Evolutionary conservation across 345 rosid genomes (phyloP), one percentile per base, ranked within the genome.

Genomic region (Brassica rapa): DNA sequence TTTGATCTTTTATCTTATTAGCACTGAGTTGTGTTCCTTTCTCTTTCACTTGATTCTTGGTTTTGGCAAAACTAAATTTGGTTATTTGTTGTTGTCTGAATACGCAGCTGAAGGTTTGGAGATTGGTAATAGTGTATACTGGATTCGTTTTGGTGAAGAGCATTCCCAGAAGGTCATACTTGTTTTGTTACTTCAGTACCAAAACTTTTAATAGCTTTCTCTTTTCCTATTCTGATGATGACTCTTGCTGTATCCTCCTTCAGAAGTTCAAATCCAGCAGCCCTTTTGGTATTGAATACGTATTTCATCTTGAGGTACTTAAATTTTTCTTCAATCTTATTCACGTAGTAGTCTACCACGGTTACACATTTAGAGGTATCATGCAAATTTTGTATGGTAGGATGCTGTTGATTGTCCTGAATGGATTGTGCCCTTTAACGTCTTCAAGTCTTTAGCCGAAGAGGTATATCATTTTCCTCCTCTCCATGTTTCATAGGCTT

Each of bases 341-440:
- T 51, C 19, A 43, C 51, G 14, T 68, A n/a, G 61, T 75, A 25
- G 74, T 70, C 16, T 68, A 21, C 79, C 27, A 19, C 23, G 8
- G 57, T 51, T 51, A n/a, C 8, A 16, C 57, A 51, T 15, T 51
- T 51, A n/a, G 57, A 51, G 57, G 57, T 51, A 61, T 73, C 65
- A 67, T 29, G 5, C 60, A 12, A 63, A 37, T 51, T 64, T 78
- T 72, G 51, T 3, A 23, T 63, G 83, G 77, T 84, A 93, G 99
- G 99, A 95, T 89, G 98, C 98, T 67, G 97, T 95, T 2, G 99
- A 91, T 80, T 90, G 98, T 75, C 98, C 98, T 63, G 99, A 95
- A 84, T 95, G 97, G 99, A 88, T 95, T 74, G 99, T 95, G 57
- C 98, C 97, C 65, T 91, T 95, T 77, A 85, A 95, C 62, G 60